Percentiles rank a stretch among this genome's conserved stretches.
Evolutionary conservation across 495 filamentous ascomycete genomes (phyloP).

Genomic region (Aspergillus kassunensis): DNA sequence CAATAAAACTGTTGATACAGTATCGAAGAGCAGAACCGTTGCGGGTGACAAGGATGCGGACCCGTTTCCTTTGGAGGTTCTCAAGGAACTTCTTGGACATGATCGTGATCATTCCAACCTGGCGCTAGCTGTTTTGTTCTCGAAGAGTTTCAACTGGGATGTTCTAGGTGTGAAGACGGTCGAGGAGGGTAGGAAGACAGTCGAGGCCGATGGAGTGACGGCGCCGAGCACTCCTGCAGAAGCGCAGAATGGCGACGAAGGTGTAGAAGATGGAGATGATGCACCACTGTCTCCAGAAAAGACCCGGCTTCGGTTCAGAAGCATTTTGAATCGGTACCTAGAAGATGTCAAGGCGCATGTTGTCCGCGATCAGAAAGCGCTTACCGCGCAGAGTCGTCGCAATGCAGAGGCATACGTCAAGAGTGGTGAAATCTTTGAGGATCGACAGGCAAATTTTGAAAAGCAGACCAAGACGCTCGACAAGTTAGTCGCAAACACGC

Average conservation of each 20-base stretch:
- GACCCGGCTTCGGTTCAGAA: conserved; percentile 80
- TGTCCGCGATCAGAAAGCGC: conserved; percentile 80
- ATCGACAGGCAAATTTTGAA: conserved; percentile 93
- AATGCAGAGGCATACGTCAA: conserved; percentile 99
- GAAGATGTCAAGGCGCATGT: conserved; percentile 91
- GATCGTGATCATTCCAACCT: conserved; percentile 91
- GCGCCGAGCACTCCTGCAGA: conserved; percentile 44
- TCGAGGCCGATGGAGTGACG: conserved; percentile 80
- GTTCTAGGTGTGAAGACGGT: conserved; percentile 71
- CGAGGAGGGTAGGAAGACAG: conserved; percentile 74
- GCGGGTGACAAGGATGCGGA: conserved; percentile 52
- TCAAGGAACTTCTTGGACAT: conserved; percentile 92
- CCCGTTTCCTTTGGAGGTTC: conserved; percentile 90
- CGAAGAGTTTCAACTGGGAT: conserved; percentile 96
- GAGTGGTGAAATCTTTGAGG: conserved; percentile 97
- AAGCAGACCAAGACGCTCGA: conserved; percentile 89
- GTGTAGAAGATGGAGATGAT: conserved; percentile 48
- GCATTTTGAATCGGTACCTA: conserved; percentile 83
- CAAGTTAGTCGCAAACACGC: conserved; percentile 84
- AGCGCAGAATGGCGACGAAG: conserved; percentile 44
- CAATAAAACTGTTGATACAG: conserved; percentile 53
- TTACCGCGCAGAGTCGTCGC: conserved; percentile 76
- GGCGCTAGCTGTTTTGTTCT: conserved; percentile 86
- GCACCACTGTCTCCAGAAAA: conserved; percentile 70
- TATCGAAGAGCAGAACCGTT: conserved; percentile 38